Conservation (phyloP, 2,329 filamentous ascomycete genomes). For the Macroventuria anomochaeta region DNA sequence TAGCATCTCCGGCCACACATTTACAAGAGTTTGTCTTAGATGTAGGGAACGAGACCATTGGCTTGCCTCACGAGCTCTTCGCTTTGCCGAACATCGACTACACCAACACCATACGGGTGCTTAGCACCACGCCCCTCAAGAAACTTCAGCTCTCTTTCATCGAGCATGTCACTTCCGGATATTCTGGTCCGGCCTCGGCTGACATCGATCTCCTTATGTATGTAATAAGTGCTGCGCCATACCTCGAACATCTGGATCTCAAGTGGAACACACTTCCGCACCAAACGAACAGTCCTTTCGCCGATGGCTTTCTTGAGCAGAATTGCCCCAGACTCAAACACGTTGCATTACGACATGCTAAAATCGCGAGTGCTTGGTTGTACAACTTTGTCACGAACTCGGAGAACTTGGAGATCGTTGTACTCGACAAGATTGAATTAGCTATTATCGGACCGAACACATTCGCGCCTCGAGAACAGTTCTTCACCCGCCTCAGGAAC, state of each 20-base stretch:
- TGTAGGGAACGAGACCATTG: slow-evolving; percentile 17
- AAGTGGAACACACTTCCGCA: not conserved
- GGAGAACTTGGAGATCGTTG: not conserved
- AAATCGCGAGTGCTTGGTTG: not conserved
- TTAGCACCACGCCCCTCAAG: not conserved
- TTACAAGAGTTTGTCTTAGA: slow-evolving; percentile 50
- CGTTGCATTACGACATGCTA: not conserved
- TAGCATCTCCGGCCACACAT: slow-evolving; percentile 30
- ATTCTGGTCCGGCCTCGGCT: too few species aligned
- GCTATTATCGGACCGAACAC: not conserved
- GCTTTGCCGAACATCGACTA: slow-evolving; percentile 4
- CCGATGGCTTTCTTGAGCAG: not conserved
- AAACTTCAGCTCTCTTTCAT: slow-evolving; percentile 3
- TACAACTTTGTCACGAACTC: not conserved
- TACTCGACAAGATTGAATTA: not conserved
- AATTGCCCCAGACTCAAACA: not conserved
- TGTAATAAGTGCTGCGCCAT: not conserved
- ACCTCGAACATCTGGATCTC: slow-evolving; percentile 1
- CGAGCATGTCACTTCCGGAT: not conserved
- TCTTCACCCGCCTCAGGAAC: not conserved
- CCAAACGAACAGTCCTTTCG: not conserved
- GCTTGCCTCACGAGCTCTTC: slow-evolving; percentile 15
- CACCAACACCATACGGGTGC: slow-evolving; percentile 10
- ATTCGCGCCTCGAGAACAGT: not conserved
- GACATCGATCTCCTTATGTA: not conserved